Evolutionary conservation across 2,329 filamentous ascomycete genomes (phyloP).

Genomic region (Monosporascus cannonballus): DNA sequence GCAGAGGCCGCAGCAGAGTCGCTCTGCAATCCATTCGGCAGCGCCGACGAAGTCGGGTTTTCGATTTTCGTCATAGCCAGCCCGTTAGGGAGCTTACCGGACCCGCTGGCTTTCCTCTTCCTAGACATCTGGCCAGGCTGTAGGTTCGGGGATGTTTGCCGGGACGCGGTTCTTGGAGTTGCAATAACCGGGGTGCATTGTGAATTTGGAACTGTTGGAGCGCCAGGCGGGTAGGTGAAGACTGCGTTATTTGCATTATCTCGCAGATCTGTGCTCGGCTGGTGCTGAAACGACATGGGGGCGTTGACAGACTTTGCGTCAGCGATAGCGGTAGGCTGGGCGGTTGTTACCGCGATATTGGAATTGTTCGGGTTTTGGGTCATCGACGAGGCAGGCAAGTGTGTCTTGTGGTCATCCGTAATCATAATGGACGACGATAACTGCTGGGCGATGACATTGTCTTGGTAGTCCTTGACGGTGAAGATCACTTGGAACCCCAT

Average conservation of each 20-base stretch:
- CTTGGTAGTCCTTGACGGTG: constrained; percentile 78
- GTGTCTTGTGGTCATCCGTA: constrained; percentile 95
- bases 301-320: neutral
- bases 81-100: constrained; percentile 62
- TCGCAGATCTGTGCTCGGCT: neutral
- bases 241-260: constrained; percentile 14
- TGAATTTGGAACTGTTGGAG: constrained; percentile 25
- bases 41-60: constrained; percentile 36
- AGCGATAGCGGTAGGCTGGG: constrained; percentile 1
- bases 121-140: constrained; percentile 63
- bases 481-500: constrained; percentile 89
- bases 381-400: constrained; percentile 37
- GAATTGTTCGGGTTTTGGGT: constrained; percentile 15
- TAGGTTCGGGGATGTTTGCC: constrained; percentile 65
- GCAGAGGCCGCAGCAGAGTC: constrained; percentile 27
- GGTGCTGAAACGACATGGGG: constrained; percentile 1
- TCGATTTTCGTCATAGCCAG: constrained; percentile 81
- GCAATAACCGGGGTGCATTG: constrained; percentile 31
- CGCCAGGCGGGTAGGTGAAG: constrained; percentile 27
- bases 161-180: constrained; percentile 59
- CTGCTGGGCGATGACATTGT: constrained; percentile 73
- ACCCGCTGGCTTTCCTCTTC: constrained; percentile 73
- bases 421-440: constrained; percentile 91
- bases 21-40: constrained; percentile 25
- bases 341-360: constrained; percentile 14